A percentile compares a stretch with the other conserved stretches of the same genome.
Conservation (phyloP, 441 rosid genomes). For the Gossypium schwendimanii region DNA sequence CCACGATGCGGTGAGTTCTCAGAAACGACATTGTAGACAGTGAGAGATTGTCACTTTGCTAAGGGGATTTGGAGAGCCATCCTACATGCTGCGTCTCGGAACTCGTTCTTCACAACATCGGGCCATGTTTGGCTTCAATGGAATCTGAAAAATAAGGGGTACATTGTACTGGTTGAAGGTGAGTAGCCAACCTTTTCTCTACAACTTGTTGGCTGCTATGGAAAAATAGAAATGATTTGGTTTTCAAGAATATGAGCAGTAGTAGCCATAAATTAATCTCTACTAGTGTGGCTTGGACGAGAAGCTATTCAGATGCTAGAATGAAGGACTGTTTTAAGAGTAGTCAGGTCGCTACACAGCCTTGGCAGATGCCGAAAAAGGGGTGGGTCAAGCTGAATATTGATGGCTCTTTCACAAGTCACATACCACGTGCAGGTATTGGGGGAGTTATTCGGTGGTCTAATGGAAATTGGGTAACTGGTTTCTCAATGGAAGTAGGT, state of each 20-base stretch:
- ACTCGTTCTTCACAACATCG: neutral
- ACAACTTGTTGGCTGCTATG: neutral
- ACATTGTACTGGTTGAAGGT: neutral
- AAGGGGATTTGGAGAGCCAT: neutral
- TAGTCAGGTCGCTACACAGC: neutral
- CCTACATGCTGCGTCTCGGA: neutral
- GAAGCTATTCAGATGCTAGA: neutral
- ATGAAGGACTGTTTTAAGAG: neutral
- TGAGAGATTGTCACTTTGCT: neutral
- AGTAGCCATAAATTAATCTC: neutral
- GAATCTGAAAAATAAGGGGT: neutral
- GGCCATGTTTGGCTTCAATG: neutral
- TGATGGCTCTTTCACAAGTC: neutral
- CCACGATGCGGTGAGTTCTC: neutral
- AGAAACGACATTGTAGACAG: neutral
- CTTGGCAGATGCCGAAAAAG: neutral
- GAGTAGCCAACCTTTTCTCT: neutral
- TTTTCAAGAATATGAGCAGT: neutral
- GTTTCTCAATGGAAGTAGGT: neutral
- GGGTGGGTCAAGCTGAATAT: neutral
- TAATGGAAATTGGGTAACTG: neutral
- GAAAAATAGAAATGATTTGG: neutral
- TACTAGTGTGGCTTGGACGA: neutral
- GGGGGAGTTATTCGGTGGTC: neutral
- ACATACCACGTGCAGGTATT: neutral